These are phyloP conservation scores for Aspergillus asperescens DNA, from an alignment of 495 filamentous ascomycete species.

Conservation along the genomic window DNA sequence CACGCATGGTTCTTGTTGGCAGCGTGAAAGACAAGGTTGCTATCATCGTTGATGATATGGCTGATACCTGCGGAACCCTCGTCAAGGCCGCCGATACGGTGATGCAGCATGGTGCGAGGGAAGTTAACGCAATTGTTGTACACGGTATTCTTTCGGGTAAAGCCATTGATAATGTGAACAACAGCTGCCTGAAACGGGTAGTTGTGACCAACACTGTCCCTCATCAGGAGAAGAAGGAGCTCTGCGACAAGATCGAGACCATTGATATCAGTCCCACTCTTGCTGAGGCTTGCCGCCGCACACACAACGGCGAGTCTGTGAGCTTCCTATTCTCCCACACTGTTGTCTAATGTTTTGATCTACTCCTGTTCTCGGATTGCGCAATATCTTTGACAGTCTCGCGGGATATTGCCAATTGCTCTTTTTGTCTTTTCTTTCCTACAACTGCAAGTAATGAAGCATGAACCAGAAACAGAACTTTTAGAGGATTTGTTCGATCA, in stretches of 20 bases:
- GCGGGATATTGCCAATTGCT: neutral
- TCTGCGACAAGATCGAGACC: constrained; percentile 73
- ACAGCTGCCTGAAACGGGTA: constrained; percentile 65
- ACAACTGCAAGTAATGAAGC: constrained; percentile 4
- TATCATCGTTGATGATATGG: constrained; percentile 80
- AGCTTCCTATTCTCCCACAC: constrained; percentile 94
- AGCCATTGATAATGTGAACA: constrained; percentile 85
- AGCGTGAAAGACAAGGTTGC: constrained; percentile 56
- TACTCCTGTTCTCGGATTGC: neutral
- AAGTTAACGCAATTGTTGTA: constrained; percentile 91
- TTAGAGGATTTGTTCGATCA: neutral
- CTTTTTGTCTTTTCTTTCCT: neutral
- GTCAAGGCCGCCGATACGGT: constrained; percentile 90
- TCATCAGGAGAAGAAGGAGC: constrained; percentile 66
- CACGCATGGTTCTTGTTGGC: constrained; percentile 81
- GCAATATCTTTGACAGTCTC: neutral
- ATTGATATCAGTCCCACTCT: constrained; percentile 92
- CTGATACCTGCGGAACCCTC: constrained; percentile 92
- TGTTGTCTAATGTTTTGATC: constrained; percentile 34
- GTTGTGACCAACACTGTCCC: constrained; percentile 99
- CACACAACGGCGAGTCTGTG: constrained; percentile 92
- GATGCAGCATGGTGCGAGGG: constrained; percentile 79
- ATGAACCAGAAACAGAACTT: constrained; percentile 6
- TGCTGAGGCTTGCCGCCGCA: constrained; percentile 66
- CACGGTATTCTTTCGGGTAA: constrained; percentile 92